Evolutionary conservation across 2,329 filamentous ascomycete species (phyloP), one percentile per base, ranked within the genome.

Genomic region (Neophaeococcomyces mojaviensis): DNA sequence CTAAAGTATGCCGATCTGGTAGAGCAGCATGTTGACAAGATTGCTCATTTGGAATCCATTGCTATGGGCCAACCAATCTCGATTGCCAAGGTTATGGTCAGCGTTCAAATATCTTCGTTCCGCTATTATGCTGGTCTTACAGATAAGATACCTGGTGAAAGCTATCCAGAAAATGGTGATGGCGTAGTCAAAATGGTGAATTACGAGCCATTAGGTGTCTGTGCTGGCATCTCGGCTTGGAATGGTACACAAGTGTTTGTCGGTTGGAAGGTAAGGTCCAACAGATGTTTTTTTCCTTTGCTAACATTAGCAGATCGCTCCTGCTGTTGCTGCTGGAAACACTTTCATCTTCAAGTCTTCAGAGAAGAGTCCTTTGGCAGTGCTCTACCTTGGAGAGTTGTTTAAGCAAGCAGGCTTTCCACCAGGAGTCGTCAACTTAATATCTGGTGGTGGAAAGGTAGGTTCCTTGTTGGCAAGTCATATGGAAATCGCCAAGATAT

Each of bases 111-210:
- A 68, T 80, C 44, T 67, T 64, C 12, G 69, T 68, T 95, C 60
- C 81, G 88, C 67, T 96, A 89, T 72, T 92, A 89, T 60, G 88
- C 78, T 61, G 88, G 88, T 51, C 94, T 84, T 82, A 86, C 88
- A 59, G 88, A 95, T 75, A 95, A 94, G 81, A 82, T 92, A 55
- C 76, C 82, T 67, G 88, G 88, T 67, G 88, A 89, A 74, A 87
- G 88, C 47, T 81, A 92, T 53, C 83, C 88, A 57, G 82, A 81
- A 10, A 37, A 89, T 86, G 37, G 37, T 19, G 65, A 74, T 88
- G 52, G 83, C 82, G 2, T 88, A 87, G 61, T 88, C 82, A 1
- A 68, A 86, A 47, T 77, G 79, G 51, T 80, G 4, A 39, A 30
- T 10, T 46, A 51, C 19, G 51, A 94, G 75, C 86, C 88, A 8